Base-by-base conservation (phyloP, 768 basidiomycete species). In the Amanita inopinata region DNA sequence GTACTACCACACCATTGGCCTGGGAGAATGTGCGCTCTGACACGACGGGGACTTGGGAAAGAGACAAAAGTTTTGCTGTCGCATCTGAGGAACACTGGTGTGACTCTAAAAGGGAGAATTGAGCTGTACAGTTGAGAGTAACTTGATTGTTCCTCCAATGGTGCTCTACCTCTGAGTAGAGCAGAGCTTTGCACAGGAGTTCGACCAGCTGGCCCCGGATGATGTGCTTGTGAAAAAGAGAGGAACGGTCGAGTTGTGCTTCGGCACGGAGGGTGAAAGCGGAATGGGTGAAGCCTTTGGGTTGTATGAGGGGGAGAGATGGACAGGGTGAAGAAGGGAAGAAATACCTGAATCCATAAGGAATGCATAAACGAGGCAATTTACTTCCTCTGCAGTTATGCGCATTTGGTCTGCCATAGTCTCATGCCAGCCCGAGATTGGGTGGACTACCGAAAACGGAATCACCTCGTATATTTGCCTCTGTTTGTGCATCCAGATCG, bases 311-410 rank as follows among this genome's bases (percentile, higher is more conserved):
- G 34, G 32, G 43, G 46, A 52, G 50, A 11, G 15, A 25, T 40
- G 11, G 12, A 37, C 36, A 34, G 41, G 23, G 19, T 10, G 30
- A 27, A 8, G 10, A 18, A n/a, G 24, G 22, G 36, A n/a, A 40
- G 42, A 38, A 28, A 37, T 49, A 85, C 87, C 87, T 23, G 85
- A 87, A 52, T 91, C 88, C 50, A 80, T 69, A 49, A 91, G 76
- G 55, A 89, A 91, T 1, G 88, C 73, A 59, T 90, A 79, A 35
- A 91, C 80, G 48, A 90, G 74, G 53, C 81, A 85, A 57, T 91
- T 91, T 47, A 91, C 70, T 56, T 90, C 84, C 50, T 89, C 86
- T 27, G 86, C 81, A 30, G 79, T 76, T 49, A 88, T 81, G 23
- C 71, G 69, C 36, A 83, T 71, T 38, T 72, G 70, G 17, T 36